Conservation (phyloP, 2,329 filamentous ascomycete genomes). For the Nemania sp. region DNA sequence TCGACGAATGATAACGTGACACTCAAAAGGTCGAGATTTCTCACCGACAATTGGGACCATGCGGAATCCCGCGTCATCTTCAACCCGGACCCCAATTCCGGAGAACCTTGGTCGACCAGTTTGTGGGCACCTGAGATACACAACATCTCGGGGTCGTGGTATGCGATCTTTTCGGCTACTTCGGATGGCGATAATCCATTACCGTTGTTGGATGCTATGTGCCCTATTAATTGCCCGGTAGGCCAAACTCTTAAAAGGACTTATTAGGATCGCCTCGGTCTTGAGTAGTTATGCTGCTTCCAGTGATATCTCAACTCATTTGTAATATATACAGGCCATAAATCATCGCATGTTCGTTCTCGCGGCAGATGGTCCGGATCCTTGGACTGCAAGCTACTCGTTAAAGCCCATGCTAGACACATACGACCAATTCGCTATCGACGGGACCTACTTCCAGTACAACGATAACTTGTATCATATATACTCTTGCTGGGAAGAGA, state of each 20-base stretch:
- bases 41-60: conserved; percentile 57
- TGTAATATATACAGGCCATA: conserved; percentile 43
- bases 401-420: conserved; percentile 52
- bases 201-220: conserved; percentile 52
- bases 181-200: conserved; percentile 52
- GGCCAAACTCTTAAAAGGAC: conserved; percentile 11
- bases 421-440: conserved; percentile 54
- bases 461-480: conserved; percentile 52
- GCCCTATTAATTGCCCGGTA: conserved; percentile 53
- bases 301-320: conserved; percentile 4
- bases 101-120: conserved; percentile 53
- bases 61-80: conserved; percentile 54
- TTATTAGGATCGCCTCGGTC: neutral
- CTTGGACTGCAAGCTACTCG: conserved; percentile 51
- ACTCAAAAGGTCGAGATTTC: conserved; percentile 51
- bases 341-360: conserved; percentile 56
- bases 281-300: neutral
- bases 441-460: conserved; percentile 52
- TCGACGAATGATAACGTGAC: conserved; percentile 56
- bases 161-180: conserved; percentile 53
- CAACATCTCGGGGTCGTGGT: conserved; percentile 52
- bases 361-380: conserved; percentile 48
- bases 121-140: conserved; percentile 54
- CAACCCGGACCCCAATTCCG: conserved; percentile 49
- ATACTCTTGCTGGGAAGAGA: conserved; percentile 54